A percentile compares a stretch with the other conserved stretches of the same genome.
Evolutionary conservation across 768 basidiomycete species (phyloP).

Genomic region (Tulasnella sp.): DNA sequence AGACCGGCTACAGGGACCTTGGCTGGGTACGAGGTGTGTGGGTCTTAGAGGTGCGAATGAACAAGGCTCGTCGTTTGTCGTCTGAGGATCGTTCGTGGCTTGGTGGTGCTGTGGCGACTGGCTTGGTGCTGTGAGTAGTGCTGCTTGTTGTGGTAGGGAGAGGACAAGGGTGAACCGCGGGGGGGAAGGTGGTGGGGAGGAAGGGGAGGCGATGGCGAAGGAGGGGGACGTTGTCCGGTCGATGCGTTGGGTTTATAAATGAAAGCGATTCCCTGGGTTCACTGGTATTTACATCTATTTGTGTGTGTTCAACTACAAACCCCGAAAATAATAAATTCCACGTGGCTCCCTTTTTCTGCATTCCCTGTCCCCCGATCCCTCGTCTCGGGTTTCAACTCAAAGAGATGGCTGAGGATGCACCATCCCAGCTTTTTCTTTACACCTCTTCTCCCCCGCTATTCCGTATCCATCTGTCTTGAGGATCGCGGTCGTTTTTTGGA

Average conservation of each 20-base stretch:
- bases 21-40: neutral
- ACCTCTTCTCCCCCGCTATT: neutral
- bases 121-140: neutral
- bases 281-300: neutral
- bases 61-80: slow-evolving; percentile 2
- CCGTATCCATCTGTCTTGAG: neutral
- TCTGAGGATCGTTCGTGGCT: slow-evolving; percentile 5
- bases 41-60: neutral
- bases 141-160: neutral
- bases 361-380: neutral
- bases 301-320: neutral
- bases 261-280: neutral
- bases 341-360: slow-evolving; percentile 2
- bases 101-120: neutral
- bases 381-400: neutral
- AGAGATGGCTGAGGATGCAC: neutral
- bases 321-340: slow-evolving; percentile 8
- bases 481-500: neutral
- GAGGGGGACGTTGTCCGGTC: neutral
- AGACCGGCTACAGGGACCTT: neutral
- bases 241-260: neutral
- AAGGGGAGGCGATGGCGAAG: neutral
- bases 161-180: neutral
- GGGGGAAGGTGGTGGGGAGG: neutral
- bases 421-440: neutral